A percentile compares a stretch with the other conserved stretches of the same genome.
Evolutionary conservation across 2,329 filamentous ascomycete species (phyloP).

Genomic region (Ophiosphaerella narmari): DNA sequence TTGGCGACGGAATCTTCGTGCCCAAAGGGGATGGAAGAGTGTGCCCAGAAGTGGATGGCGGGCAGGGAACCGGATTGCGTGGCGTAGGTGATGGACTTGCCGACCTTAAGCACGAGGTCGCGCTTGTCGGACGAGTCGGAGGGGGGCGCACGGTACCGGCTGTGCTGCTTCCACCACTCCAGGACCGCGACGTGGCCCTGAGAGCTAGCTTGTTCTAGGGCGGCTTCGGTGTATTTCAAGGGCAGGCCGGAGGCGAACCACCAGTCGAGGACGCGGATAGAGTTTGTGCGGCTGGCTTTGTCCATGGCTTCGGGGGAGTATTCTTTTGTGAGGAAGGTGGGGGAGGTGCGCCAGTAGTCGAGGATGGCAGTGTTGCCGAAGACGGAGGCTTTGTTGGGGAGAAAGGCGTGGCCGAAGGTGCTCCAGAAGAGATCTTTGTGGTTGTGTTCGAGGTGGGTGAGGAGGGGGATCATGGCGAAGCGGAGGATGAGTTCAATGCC

Average conservation of each 20-base stretch:
- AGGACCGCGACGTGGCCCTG: conserved; percentile 85
- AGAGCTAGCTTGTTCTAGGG: conserved; percentile 84
- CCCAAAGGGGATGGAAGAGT: conserved; percentile 75
- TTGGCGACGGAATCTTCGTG: conserved; percentile 83
- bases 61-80: conserved; percentile 80
- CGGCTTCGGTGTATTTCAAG: conserved; percentile 82
- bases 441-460: conserved; percentile 71
- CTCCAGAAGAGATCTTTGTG: conserved; percentile 80
- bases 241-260: conserved; percentile 83
- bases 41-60: conserved; percentile 86
- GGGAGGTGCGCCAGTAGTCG: conserved; percentile 87
- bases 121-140: conserved; percentile 10
- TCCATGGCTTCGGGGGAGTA: conserved; percentile 86
- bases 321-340: conserved; percentile 81
- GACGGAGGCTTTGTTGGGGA: conserved; percentile 87
- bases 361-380: conserved; percentile 84
- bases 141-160: conserved; percentile 49
- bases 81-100: conserved; percentile 81
- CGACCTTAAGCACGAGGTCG: conserved; percentile 68
- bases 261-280: conserved; percentile 85
- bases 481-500: conserved; percentile 90
- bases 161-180: conserved; percentile 87
- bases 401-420: conserved; percentile 78
- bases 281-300: conserved; percentile 83
- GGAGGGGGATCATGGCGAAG: conserved; percentile 79